Evolutionary conservation across 352 stramenopile species (phyloP).

Genomic region (Globisporangium mamillatum): DNA sequence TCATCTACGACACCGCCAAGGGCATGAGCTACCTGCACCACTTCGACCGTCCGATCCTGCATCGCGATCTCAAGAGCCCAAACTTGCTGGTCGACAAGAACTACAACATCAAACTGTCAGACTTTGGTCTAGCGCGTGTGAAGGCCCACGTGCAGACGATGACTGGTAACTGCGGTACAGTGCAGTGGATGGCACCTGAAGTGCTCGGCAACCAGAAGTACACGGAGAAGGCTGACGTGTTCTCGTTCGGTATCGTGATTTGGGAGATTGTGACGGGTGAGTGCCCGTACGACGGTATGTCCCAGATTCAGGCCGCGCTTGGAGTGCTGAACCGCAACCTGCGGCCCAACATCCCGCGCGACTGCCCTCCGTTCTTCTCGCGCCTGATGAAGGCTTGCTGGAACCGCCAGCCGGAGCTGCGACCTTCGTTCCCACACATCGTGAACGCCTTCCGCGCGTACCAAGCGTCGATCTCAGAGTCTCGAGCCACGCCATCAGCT

Average conservation of each 20-base stretch:
- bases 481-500: conserved; percentile 33
- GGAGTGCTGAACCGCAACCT: conserved; percentile 72
- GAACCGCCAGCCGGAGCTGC: conserved; percentile 67
- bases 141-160: conserved; percentile 85
- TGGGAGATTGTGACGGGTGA: conserved; percentile 89
- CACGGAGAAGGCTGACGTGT: conserved; percentile 90
- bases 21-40: conserved; percentile 86
- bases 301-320: conserved; percentile 72
- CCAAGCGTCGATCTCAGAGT: conserved; percentile 47
- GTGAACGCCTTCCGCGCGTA: conserved; percentile 65
- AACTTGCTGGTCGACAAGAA: conserved; percentile 84
- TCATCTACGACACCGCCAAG: conserved; percentile 75
- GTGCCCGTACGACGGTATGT: conserved; percentile 88
- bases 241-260: conserved; percentile 89
- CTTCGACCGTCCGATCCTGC: conserved; percentile 80
- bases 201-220: conserved; percentile 87
- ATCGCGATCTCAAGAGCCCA: conserved; percentile 82
- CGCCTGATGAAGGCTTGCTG: conserved; percentile 73
- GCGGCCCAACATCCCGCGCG: conserved; percentile 56
- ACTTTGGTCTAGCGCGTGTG: conserved; percentile 80
- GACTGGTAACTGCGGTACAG: conserved; percentile 82
- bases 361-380: conserved; percentile 67
- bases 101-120: conserved; percentile 83
- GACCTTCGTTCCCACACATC: conserved; percentile 66
- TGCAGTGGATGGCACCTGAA: conserved; percentile 70